Evolutionary conservation across 2,329 filamentous ascomycete species (phyloP), one percentile per base, ranked within the genome.

Genomic region (Pseudogymnoascus sp.): DNA sequence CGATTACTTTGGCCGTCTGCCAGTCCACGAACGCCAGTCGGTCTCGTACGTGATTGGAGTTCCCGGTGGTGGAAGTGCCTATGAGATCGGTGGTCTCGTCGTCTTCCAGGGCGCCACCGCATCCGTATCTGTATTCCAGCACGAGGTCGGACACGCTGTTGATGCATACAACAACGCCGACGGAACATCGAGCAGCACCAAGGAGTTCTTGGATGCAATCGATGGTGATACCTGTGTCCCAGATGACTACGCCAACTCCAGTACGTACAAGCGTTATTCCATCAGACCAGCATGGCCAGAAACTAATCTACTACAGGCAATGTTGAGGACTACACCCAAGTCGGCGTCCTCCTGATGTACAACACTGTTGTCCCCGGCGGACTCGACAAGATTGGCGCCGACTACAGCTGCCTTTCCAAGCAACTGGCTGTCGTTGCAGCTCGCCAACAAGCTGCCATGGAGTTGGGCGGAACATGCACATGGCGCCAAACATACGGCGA

Each of bases 341-440:
- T 65, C 21, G 68, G 63, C 9, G 59, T 67, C 11, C 60, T 71
- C 5, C 66, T 63, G 9, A 35, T 71, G 1, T 71, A 66, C 58
- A 68, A 71, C 61, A 67, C 67, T 61, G 61, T 66, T 37, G 69
- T 71, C 5, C 68, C 68, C 4, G 67, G 67, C 17, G 70, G 69
- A 10, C 61, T 70, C 24, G 64, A 61, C 26, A 62, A 31, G 8
- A 65, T 70, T 8, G 64, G 68, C 36, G 64, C 68, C 26, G 69
- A 67, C 63, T 69, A 63, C 62, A 61, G 50, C n/a, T 63, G 65
- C 47, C 63, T 71, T 59, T 65, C 63, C 57, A 65, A 70, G 63
- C 67, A 68, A 33, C 29, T 54, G 5, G 47, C 47, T 13, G 47
- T 54, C 7, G 47, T 54, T 13, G 47, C 47, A 4, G 13, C 47